These are phyloP conservation scores for Monotropa hypopitys DNA, from an alignment of 179 eudicot species.

Conservation along the genomic window DNA sequence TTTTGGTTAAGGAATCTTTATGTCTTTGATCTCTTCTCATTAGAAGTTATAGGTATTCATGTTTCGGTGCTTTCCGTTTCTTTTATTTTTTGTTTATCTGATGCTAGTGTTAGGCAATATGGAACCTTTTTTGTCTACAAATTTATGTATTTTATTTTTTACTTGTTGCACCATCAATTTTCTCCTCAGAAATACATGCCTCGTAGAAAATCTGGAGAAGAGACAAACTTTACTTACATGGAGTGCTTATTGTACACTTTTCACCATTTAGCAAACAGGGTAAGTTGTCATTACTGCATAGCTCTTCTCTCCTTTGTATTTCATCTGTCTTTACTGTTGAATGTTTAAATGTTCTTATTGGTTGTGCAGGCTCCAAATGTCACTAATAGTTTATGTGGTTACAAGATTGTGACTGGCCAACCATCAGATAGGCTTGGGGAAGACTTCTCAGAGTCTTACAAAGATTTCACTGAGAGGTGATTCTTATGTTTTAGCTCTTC, in stretches of 20 bases:
- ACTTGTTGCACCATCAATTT: neutral
- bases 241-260: slow-evolving; percentile 83
- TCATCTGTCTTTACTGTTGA: neutral
- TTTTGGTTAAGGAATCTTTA: neutral
- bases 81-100: neutral
- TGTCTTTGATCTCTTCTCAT: neutral
- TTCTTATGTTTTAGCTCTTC: neutral
- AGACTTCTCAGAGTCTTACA: slow-evolving; percentile 73
- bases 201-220: slow-evolving; percentile 67
- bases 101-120: neutral
- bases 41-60: neutral
- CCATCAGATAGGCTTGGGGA: slow-evolving; percentile 98
- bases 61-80: neutral
- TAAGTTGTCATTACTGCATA: slow-evolving; percentile 17
- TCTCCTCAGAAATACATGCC: slow-evolving; percentile 72
- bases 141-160: neutral
- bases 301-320: neutral
- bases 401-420: slow-evolving; percentile 92
- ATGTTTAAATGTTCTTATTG: slow-evolving; percentile 2
- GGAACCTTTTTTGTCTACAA: neutral
- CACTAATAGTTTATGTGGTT: slow-evolving; percentile 82
- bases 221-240: slow-evolving; percentile 73
- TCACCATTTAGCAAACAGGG: slow-evolving; percentile 81
- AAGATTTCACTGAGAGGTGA: slow-evolving; percentile 81
- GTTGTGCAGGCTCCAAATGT: slow-evolving; percentile 71